phyloP scores from a whole-genome alignment of 2,329 filamentous ascomycete genomes.

The Pestalotiopsis sp. region DNA sequence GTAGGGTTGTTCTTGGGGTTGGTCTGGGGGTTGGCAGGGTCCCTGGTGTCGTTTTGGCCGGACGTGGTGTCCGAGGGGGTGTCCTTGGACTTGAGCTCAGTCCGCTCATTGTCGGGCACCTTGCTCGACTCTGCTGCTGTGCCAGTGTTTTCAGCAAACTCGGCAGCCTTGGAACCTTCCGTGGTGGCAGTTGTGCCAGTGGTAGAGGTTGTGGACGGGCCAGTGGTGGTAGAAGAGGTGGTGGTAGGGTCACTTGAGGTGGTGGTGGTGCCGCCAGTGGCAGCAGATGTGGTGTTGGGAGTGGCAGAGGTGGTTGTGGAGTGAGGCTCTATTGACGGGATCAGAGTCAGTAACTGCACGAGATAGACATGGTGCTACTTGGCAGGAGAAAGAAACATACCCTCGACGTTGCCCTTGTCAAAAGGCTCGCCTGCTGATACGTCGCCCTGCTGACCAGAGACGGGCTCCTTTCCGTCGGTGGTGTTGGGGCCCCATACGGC shows the following conservation, averaged over 20 bases:
- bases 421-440: constrained; percentile 73
- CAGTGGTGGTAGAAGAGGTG: not conserved
- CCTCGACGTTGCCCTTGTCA: constrained; percentile 71
- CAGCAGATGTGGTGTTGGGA: not conserved
- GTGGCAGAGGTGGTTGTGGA: constrained; percentile 9
- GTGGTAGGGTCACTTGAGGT: constrained; percentile 6
- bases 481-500: constrained; percentile 48
- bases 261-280: not conserved
- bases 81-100: constrained; percentile 26
- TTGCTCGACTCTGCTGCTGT: constrained; percentile 25
- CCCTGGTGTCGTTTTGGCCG: constrained; percentile 43
- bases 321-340: not conserved
- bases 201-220: not conserved
- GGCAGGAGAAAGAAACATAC: constrained; percentile 16
- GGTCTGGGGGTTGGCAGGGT: constrained; percentile 37
- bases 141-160: constrained; percentile 28
- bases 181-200: constrained; percentile 12
- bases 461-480: constrained; percentile 61
- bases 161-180: constrained; percentile 12
- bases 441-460: constrained; percentile 71
- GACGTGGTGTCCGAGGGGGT: constrained; percentile 25
- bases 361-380: not conserved
- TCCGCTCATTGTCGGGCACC: constrained; percentile 29
- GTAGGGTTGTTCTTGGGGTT: constrained; percentile 36
- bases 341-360: not conserved